Percentiles rank a stretch among this genome's conserved stretches.
Evolutionary conservation across 495 filamentous ascomycete species (phyloP).

Genomic region (Tuber borchii): DNA sequence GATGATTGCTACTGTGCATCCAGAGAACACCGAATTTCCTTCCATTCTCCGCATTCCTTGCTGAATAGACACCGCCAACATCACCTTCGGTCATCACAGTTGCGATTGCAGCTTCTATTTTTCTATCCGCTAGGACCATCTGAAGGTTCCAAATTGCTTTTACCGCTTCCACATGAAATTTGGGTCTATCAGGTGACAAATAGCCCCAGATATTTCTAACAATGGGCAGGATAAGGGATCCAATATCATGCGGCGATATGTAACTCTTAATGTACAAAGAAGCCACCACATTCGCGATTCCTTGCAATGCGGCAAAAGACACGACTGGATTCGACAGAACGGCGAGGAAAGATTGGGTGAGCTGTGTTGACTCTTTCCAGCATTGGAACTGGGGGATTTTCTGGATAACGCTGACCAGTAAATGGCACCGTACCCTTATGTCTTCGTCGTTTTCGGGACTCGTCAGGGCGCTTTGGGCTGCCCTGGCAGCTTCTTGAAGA

Average conservation of each 20-base stretch:
- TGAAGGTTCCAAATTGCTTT: slow-evolving; percentile 81
- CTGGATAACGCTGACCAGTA: slow-evolving; percentile 36
- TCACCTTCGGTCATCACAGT: slow-evolving; percentile 59
- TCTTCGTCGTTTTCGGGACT: slow-evolving; percentile 16
- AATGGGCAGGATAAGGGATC: slow-evolving; percentile 59
- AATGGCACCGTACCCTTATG: slow-evolving; percentile 31
- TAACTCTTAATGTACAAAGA: slow-evolving; percentile 39
- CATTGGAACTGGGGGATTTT: slow-evolving; percentile 33
- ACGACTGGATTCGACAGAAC: slow-evolving; percentile 26
- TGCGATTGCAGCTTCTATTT: slow-evolving; percentile 73
- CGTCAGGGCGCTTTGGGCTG: slow-evolving; percentile 18
- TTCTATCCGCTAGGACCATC: slow-evolving; percentile 53
- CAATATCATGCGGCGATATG: slow-evolving; percentile 44
- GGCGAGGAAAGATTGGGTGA: slow-evolving; percentile 27
- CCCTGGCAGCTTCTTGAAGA: slow-evolving; percentile 25
- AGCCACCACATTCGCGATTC: slow-evolving; percentile 36
- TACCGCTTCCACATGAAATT: slow-evolving; percentile 88
- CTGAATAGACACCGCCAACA: slow-evolving; percentile 49
- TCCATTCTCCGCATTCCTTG: slow-evolving; percentile 52
- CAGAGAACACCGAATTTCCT: slow-evolving; percentile 66
- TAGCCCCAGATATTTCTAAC: slow-evolving; percentile 69
- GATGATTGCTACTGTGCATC: slow-evolving; percentile 68
- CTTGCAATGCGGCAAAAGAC: slow-evolving; percentile 37
- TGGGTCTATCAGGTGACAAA: slow-evolving; percentile 70
- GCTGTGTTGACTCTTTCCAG: slow-evolving; percentile 22